Conservation (phyloP, 2,329 filamentous ascomycete genomes). For the Alternaria hordeiaustralica region DNA sequence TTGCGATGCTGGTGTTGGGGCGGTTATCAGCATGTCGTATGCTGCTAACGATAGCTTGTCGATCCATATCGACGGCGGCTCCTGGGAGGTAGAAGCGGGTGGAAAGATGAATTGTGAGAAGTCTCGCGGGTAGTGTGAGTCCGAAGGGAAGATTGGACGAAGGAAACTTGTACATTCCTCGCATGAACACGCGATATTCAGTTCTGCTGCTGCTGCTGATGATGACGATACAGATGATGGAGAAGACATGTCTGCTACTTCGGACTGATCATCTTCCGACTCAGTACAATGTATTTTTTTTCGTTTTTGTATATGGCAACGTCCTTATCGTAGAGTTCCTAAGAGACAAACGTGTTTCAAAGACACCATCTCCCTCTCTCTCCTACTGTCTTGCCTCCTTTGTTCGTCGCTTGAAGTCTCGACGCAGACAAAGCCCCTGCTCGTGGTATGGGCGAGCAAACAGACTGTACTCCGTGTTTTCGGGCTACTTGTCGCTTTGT, state of each 20-base stretch:
- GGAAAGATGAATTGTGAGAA: neutral
- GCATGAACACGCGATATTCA: constrained; percentile 23
- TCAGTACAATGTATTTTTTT: neutral
- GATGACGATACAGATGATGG: constrained; percentile 2
- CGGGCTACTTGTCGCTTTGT: neutral
- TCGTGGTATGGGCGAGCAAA: neutral
- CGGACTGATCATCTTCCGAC: neutral
- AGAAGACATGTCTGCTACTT: neutral
- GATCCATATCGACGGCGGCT: neutral
- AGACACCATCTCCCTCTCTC: neutral
- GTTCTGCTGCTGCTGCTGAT: neutral
- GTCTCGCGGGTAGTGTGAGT: neutral
- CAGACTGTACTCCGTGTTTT: neutral
- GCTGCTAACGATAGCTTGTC: constrained; percentile 1
- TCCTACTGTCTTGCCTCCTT: neutral
- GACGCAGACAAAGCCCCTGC: neutral
- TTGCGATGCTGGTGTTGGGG: neutral
- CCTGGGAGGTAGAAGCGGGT: neutral
- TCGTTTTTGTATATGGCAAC: neutral
- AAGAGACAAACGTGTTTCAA: neutral
- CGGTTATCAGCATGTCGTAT: neutral
- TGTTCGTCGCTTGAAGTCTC: neutral
- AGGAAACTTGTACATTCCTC: constrained; percentile 19
- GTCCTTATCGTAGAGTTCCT: neutral
- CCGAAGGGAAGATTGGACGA: constrained; percentile 1